A percentile compares a stretch with the other conserved stretches of the same genome.
These are phyloP conservation scores for Collybia sordida DNA, from an alignment of 768 basidiomycete genomes.

Conservation along the genomic window DNA sequence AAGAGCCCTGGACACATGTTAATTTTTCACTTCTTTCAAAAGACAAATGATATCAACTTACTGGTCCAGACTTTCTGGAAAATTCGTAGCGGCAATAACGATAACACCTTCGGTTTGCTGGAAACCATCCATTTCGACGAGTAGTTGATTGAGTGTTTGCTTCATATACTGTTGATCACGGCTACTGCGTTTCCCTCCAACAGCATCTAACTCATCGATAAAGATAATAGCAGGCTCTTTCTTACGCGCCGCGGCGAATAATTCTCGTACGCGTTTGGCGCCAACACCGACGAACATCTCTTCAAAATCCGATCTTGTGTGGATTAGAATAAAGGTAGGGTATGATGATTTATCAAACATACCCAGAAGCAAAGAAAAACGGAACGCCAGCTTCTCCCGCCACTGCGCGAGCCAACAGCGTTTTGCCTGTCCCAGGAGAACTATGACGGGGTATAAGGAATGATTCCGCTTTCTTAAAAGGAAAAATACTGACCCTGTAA, in stretches of 20 bases:
- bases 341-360: slow-evolving; percentile 17
- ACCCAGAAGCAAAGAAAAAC: slow-evolving; percentile 96
- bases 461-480: not conserved
- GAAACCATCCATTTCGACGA: slow-evolving; percentile 98
- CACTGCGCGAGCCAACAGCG: slow-evolving; percentile 94
- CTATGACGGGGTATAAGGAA: slow-evolving; percentile 20
- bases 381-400: slow-evolving; percentile 98
- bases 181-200: slow-evolving; percentile 84
- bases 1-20: slow-evolving; percentile 61
- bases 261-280: slow-evolving; percentile 91
- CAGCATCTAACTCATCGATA: slow-evolving; percentile 95
- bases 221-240: slow-evolving; percentile 97
- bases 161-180: slow-evolving; percentile 90
- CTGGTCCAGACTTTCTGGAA: slow-evolving; percentile 92
- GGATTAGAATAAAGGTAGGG: slow-evolving; percentile 9
- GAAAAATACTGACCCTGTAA: slow-evolving; percentile 58
- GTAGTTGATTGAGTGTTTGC: slow-evolving; percentile 92
- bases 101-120: slow-evolving; percentile 91
- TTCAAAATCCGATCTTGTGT: slow-evolving; percentile 83
- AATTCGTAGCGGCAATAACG: slow-evolving; percentile 97
- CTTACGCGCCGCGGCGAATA: slow-evolving; percentile 92
- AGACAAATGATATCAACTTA: slow-evolving; percentile 34
- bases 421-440: slow-evolving; percentile 95
- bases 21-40: slow-evolving; percentile 6
- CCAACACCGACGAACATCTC: slow-evolving; percentile 98